Conservation (phyloP, 2,329 filamentous ascomycete genomes). For the Beauveria pseudobassiana region DNA sequence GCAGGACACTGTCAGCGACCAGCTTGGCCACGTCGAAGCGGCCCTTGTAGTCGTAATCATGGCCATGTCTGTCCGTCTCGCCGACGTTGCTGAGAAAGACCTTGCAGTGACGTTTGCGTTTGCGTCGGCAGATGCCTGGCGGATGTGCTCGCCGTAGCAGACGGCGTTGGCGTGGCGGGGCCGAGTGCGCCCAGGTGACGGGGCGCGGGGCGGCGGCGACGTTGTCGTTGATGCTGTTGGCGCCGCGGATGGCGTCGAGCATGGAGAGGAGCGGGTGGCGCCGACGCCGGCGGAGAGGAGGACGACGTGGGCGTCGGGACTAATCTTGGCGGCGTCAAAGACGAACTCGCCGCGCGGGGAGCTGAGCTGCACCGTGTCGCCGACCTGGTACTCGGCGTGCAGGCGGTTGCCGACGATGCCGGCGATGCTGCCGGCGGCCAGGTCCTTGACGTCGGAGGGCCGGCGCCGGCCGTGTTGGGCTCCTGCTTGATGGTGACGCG, state of each 20-base stretch:
- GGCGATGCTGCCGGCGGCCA: constrained; percentile 26
- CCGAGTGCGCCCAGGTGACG: constrained; percentile 58
- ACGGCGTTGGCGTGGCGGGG: constrained; percentile 40
- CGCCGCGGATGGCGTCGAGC: constrained; percentile 44
- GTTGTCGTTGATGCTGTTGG: constrained; percentile 16
- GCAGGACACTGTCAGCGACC: constrained; percentile 41
- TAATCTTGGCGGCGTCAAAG: constrained; percentile 38
- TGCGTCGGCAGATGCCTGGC: constrained; percentile 27
- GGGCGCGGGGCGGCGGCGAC: constrained; percentile 31
- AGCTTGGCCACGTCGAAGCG: constrained; percentile 48
- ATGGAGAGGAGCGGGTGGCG: constrained; percentile 61
- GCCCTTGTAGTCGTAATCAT: constrained; percentile 50
- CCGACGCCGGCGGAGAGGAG: constrained; percentile 63
- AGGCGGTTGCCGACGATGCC: constrained; percentile 48
- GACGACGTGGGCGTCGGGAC: constrained; percentile 46
- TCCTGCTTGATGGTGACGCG: constrained; percentile 69
- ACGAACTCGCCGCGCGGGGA: constrained; percentile 55
- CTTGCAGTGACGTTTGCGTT: constrained; percentile 16
- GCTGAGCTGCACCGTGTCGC: constrained; percentile 47
- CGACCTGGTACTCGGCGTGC: constrained; percentile 39
- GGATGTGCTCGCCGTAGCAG: constrained; percentile 48
- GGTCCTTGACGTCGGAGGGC: constrained; percentile 19
- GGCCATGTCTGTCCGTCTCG: constrained; percentile 34
- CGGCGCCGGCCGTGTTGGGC: constrained; percentile 20
- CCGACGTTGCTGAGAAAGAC: constrained; percentile 47